Conservation (phyloP, 257 asterid species). For the Agastache rugosa region DNA sequence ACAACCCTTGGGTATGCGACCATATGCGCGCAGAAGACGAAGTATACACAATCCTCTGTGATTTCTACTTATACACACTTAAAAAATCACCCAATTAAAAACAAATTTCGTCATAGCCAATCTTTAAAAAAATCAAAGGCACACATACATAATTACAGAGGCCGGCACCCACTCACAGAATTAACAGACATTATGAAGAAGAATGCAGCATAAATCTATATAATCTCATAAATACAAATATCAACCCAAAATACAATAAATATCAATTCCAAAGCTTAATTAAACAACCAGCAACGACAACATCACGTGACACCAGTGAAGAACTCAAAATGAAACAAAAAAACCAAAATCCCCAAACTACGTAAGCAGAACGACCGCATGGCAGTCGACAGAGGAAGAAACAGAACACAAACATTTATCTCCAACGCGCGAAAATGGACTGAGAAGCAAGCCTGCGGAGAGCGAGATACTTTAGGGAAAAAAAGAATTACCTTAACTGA, state of each 20-base stretch:
- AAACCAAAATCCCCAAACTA: neutral
- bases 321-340: neutral
- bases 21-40: neutral
- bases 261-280: neutral
- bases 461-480: neutral
- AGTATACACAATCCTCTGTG: neutral
- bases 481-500: constrained; percentile 52
- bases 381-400: neutral
- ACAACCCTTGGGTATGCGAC: neutral
- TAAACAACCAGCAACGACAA: neutral
- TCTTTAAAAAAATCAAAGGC: neutral
- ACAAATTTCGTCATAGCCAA: neutral
- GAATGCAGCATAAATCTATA: neutral
- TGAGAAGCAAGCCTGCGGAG: neutral
- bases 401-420: neutral
- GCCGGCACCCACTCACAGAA: neutral
- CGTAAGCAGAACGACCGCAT: neutral
- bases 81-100: neutral
- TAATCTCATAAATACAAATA: neutral
- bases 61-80: neutral
- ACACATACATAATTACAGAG: neutral
- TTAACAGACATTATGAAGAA: neutral
- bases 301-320: neutral
- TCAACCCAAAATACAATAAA: neutral
- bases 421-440: neutral